Evolutionary conservation across 2,329 filamentous ascomycete genomes (phyloP).

Genomic region (Colletotrichum sp.): DNA sequence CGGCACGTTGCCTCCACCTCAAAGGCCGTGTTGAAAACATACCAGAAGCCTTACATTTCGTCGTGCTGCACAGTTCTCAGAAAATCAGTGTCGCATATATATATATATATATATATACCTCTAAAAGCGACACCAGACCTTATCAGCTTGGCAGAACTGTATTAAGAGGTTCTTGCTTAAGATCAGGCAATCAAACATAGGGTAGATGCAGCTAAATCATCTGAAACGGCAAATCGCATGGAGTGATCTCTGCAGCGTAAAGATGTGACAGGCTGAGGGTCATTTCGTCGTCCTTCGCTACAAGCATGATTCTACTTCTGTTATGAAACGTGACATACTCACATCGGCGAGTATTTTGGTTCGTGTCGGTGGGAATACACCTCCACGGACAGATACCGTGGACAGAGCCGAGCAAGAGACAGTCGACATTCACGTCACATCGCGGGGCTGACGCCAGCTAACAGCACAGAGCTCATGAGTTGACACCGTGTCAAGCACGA

Average conservation of each 20-base stretch:
- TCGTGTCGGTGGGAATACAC: neutral
- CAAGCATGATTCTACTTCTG: neutral
- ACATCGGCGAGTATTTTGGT: rapidly evolving
- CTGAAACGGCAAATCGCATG: rapidly evolving
- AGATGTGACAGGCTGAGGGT: neutral
- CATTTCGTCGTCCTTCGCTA: neutral
- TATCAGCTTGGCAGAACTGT: neutral
- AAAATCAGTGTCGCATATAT: neutral
- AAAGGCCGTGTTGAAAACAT: neutral
- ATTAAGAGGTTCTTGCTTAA: neutral
- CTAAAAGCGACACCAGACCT: rapidly evolving
- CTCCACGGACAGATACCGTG: neutral
- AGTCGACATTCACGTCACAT: neutral
- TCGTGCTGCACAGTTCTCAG: neutral
- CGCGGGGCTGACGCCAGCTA: rapidly evolving
- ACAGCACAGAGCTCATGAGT: too few relatives aligned
- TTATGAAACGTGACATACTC: neutral
- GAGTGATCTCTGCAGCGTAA: neutral
- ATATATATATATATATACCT: neutral
- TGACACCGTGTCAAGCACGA: too few relatives aligned
- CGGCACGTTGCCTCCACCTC: neutral
- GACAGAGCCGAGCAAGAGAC: neutral
- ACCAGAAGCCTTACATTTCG: neutral
- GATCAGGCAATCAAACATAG: neutral
- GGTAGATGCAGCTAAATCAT: neutral